phyloP scores from a whole-genome alignment of 352 stramenopile genomes.

The Pythium scleroteichum region DNA sequence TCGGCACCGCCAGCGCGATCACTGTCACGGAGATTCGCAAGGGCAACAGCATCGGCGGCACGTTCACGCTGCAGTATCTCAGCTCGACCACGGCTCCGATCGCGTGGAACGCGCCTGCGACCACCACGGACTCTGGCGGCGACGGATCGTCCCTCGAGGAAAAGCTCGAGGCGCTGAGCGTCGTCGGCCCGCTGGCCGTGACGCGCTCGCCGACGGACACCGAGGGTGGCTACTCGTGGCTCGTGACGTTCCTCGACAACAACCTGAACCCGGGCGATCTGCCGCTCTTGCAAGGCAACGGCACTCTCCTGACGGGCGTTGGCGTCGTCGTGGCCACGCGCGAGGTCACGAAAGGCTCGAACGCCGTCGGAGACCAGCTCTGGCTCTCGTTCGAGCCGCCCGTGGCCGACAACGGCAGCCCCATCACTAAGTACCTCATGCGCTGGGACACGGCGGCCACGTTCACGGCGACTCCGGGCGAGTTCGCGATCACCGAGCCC shows the following conservation, averaged over 20 bases:
- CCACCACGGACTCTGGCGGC: constrained; percentile 28
- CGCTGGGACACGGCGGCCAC: constrained; percentile 60
- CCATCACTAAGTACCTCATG: constrained; percentile 65
- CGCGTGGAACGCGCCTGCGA: constrained; percentile 47
- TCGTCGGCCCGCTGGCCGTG: constrained; percentile 49
- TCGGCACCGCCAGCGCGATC: constrained; percentile 60
- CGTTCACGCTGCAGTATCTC: constrained; percentile 60
- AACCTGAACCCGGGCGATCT: constrained; percentile 64
- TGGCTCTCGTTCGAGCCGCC: constrained; percentile 79
- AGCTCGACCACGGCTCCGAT: constrained; percentile 44
- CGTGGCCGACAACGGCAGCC: constrained; percentile 57
- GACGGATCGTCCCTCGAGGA: constrained; percentile 75
- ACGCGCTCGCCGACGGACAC: constrained; percentile 41
- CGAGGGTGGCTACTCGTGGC: constrained; percentile 64
- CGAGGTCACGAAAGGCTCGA: constrained; percentile 68
- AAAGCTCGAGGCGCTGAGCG: constrained; percentile 60
- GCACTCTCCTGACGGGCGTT: constrained; percentile 36
- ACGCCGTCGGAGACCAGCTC: constrained; percentile 67
- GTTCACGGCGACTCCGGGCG: constrained; percentile 50
- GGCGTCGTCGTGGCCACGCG: constrained; percentile 44
- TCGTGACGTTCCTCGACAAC: constrained; percentile 79
- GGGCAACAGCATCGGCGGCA: constrained; percentile 64
- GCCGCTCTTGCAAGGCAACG: constrained; percentile 43
- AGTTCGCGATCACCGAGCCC: constrained; percentile 53
- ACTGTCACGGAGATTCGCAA: constrained; percentile 65